phyloP scores from a whole-genome alignment of 495 filamentous ascomycete genomes.

The Penicillium riverlandense region DNA sequence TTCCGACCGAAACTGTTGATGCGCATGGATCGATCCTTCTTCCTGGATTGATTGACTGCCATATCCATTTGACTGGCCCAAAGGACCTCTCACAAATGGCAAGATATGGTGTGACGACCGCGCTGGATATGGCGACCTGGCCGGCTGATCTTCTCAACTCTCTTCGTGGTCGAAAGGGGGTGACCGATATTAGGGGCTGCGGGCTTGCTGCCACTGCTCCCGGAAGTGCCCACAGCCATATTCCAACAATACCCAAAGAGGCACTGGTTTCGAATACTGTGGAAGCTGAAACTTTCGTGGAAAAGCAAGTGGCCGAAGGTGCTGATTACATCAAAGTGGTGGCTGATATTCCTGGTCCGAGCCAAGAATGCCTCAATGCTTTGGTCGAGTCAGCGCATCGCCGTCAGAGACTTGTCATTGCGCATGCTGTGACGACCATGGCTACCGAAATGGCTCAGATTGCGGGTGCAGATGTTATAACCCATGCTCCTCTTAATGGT shows the following conservation, averaged over 20 bases:
- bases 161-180: neutral
- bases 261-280: neutral
- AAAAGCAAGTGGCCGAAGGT: neutral
- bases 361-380: slow-evolving; percentile 2
- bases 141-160: neutral
- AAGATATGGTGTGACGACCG: neutral
- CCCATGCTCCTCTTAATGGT: slow-evolving; percentile 1
- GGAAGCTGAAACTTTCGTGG: neutral
- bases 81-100: too few relatives aligned
- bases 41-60: too few relatives aligned
- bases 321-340: slow-evolving; percentile 4
- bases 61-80: too few relatives aligned
- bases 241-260: neutral
- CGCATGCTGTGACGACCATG: neutral
- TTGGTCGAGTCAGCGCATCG: neutral
- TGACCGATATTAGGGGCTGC: slow-evolving; percentile 1
- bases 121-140: slow-evolving; percentile 4
- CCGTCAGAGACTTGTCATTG: neutral
- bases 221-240: neutral
- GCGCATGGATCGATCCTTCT: too few relatives aligned
- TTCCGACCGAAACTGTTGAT: too few relatives aligned
- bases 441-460: neutral
- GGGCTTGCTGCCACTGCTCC: neutral
- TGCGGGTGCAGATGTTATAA: neutral
- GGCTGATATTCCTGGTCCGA: neutral